Conservation (phyloP, 1,139 yeast genomes). For the Protomyces lactucae-debilis region DNA sequence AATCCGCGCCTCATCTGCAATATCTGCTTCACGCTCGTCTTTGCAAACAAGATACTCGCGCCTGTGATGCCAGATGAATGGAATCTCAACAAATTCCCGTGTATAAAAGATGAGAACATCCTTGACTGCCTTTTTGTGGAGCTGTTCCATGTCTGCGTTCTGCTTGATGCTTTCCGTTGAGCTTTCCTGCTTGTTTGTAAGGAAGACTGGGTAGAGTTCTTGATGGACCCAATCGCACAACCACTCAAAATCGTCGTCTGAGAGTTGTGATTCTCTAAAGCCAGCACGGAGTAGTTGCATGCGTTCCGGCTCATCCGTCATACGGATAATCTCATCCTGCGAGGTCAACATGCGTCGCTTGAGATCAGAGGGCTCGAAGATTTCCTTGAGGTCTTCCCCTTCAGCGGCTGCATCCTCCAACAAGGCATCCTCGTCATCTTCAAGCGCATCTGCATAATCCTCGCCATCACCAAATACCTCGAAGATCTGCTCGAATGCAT, state of each 20-base stretch:
- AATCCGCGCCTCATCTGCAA: constrained; percentile 37
- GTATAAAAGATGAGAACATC: constrained; percentile 74
- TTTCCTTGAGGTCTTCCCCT: constrained; percentile 60
- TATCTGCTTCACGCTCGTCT: constrained; percentile 37
- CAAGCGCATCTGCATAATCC: constrained; percentile 87
- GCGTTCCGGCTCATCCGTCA: constrained; percentile 87
- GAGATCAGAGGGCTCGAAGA: constrained; percentile 90
- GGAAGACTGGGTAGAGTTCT: constrained; percentile 13
- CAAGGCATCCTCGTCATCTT: constrained; percentile 46
- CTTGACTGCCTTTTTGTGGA: constrained; percentile 63
- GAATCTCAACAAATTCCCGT: constrained; percentile 79
- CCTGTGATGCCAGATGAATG: constrained; percentile 94
- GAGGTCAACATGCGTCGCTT: constrained; percentile 87
- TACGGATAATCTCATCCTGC: constrained; percentile 81
- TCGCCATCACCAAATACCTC: constrained; percentile 97
- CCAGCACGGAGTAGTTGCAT: constrained; percentile 69
- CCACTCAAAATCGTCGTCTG: constrained; percentile 52
- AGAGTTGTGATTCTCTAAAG: constrained; percentile 59
- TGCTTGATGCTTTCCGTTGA: constrained; percentile 8
- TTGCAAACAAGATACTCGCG: constrained; percentile 70
- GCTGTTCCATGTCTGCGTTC: constrained; percentile 48
- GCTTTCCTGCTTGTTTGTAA: constrained; percentile 31
- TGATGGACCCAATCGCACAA: constrained; percentile 58
- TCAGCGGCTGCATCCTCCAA: constrained; percentile 28
- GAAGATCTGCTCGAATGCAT: constrained; percentile 82